Evolutionary conservation across 164 flowering plant species (phyloP), one percentile per base, ranked within the genome.

Genomic region (Chloranthus sessilifolius): DNA sequence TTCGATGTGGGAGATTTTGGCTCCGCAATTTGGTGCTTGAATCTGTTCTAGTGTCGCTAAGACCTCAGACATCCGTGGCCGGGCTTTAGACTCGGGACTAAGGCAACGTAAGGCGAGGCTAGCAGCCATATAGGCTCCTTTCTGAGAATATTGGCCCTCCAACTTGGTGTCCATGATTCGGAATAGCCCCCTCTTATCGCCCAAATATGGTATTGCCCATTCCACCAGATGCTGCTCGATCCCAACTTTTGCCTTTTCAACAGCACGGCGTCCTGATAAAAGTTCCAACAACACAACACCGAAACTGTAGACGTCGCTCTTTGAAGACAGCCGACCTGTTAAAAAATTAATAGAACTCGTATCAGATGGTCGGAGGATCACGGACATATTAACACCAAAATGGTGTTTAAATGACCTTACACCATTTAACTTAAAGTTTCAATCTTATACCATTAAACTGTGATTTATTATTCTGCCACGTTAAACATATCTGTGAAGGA

Each of bases 31-130:
- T 0, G 65, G 69, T 45, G 68, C 31, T 42, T 74, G 81, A 43
- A 85, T 60, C 56, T 75, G 80, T 56, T 83, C 95, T 5, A 88
- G 65, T 29, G 70, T 58, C 6, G 61, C 65, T 29, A 88, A 63
- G 16, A 88, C 95, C 26, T 80, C 80, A 3, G 82, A 17, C 89
- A 85, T 88, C 21, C 59, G 59, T 36, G 95, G 96, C 59, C 95
- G 66, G 14, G 36, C 37, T 52, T 73, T 85, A 1, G 95, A 70
- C 20, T 83, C 88, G 1, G 22, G 31, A 55, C 39, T 55, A 14
- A 85, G 64, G 69, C 97, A 89, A 28, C 71, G 82, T 43, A 66
- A 41, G 19, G 92, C 87, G 30, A 88, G 72, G 38, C 65, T 63
- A 21, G 89, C 87, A 37, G 80, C 89, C 12, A 53, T 55, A 27